Evolutionary conservation across 176 grass and related monocot species (phyloP).

Genomic region (Ananas comosus): DNA sequence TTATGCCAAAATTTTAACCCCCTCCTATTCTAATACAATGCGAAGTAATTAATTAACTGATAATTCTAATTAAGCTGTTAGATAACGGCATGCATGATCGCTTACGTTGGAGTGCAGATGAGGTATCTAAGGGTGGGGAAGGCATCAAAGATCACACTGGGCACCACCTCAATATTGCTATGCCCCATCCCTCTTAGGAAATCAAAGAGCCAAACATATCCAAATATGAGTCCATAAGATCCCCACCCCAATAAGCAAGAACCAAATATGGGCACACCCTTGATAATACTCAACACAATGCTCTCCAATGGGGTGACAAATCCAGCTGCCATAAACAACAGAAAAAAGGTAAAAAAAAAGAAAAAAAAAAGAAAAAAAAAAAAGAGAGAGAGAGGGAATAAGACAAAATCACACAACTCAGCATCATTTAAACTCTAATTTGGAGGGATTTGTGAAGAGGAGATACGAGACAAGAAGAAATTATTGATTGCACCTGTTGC

Average conservation of each 20-base stretch:
- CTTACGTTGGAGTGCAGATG: slow-evolving; percentile 81
- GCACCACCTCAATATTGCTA: slow-evolving; percentile 80
- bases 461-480: background rate
- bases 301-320: slow-evolving; percentile 73
- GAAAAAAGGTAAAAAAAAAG: background rate
- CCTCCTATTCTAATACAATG: too few species aligned
- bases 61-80: too few species aligned
- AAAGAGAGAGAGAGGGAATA: background rate
- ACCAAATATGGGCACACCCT: slow-evolving; percentile 41
- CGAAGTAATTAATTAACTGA: too few species aligned
- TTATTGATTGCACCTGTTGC: too few species aligned
- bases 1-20: background rate
- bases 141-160: slow-evolving; percentile 28
- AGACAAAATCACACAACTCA: too few species aligned
- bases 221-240: slow-evolving; percentile 48
- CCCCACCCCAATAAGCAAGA: slow-evolving; percentile 31
- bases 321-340: slow-evolving; percentile 26
- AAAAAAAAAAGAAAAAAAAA: background rate
- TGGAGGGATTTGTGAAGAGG: background rate
- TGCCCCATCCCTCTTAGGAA: slow-evolving; percentile 64
- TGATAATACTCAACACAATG: slow-evolving; percentile 21
- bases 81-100: background rate
- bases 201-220: slow-evolving; percentile 55
- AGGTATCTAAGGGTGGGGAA: slow-evolving; percentile 55
- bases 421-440: background rate